Base-by-base conservation (phyloP, 1,284 basidiomycete species). In the Fomes fomentarius region DNA sequence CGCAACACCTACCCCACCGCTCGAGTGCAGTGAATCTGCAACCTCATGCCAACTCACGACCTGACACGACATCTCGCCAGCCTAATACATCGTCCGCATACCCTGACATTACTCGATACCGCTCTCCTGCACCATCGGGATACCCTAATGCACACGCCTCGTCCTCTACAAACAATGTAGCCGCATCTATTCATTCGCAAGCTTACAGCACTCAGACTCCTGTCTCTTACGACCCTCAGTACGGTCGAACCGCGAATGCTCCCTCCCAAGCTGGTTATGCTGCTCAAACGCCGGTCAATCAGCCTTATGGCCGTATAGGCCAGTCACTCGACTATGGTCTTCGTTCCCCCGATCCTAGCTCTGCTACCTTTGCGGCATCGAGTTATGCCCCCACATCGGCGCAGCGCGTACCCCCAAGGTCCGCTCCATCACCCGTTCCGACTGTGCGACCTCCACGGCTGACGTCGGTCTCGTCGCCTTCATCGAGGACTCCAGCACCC, bases 101-200 rank as follows among this genome's bases (percentile, higher is more conserved):
- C 66, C 69, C 69, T 45, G 68, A 71, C 21, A 52, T 54, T 6
- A 43, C 57, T 54, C 66, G 68, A 69, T 69, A 69, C 63, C 69
- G 68, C 30, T 64, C 66, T 41, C 60, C 65, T 44, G 56, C 66
- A 14, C 62, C 65, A 17, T 33, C 58, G 28, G 56, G 62, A 65
- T 66, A 66, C 60, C 63, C 64, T 39, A 57, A 44, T 44, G 47
- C 55, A 17, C 45, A 60, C n/a, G 42, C 45, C 35, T 34, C 58
- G 15, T 56, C 56, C 24, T 47, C 57, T 33, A 47, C 51, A 24
- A 54, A 57, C 46, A 53, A 63, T 52, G 60, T 61, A 50, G 48
- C 56, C 25, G 22, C 47, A 26, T 41, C 59, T 47, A 30, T 34
- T 37, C 47, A 63, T 28, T 60, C 58, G 26, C 61, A 47, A 42